Evolutionary conservation across 306 rosid species (phyloP), one percentile per base, ranked within the genome.

Genomic region (Castanospermum australe): DNA sequence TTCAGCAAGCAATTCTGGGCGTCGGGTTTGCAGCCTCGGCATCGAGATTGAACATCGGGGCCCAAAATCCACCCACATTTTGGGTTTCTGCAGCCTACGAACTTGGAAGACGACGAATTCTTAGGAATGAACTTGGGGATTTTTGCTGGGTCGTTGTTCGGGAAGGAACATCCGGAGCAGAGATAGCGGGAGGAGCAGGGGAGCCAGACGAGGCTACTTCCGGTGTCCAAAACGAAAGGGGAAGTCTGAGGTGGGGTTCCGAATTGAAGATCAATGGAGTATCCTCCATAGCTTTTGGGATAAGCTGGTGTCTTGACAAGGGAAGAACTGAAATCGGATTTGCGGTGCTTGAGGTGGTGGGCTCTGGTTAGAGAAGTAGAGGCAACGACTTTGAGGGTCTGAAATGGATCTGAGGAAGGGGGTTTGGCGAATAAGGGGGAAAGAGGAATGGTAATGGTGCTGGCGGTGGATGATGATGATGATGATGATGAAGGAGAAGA

Each of bases 131-230:
- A 94, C n/a, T 74, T 47, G 0, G 84, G 85, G 84, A 88, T 83
- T n/a, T 77, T 81, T 3, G 66, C 0, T 6, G 93, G 84, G 65
- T 86, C 77, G n/a, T 84, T 21, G 84, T 83, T 85, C 0, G 96
- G 86, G 90, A 91, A 93, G 50, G 47, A n/a, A 36, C 99, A 95
- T 6, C 24, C 15, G 83, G 93, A 75, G 76, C 99, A 95, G 75
- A 78, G 38, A 68, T 95, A 95, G 71, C 81, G 92, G 5, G 97
- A 81, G 63, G 99, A 77, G 54, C 99, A 95, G 36, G 99, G 97
- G 78, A 88, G 71, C 99, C 99, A 95, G 14, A 90, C 93, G 6
- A 95, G 93, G 75, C 98, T 91, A 22, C 96, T 90, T 10, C 97
- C 99, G 0, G 99, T 95, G 83, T 95, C 99, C 65, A 95, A 33